Percentiles rank a stretch among this genome's conserved stretches.
These are phyloP conservation scores for Ustilaginoidea virens DNA, from an alignment of 2,329 filamentous ascomycete genomes.

Conservation along the genomic window DNA sequence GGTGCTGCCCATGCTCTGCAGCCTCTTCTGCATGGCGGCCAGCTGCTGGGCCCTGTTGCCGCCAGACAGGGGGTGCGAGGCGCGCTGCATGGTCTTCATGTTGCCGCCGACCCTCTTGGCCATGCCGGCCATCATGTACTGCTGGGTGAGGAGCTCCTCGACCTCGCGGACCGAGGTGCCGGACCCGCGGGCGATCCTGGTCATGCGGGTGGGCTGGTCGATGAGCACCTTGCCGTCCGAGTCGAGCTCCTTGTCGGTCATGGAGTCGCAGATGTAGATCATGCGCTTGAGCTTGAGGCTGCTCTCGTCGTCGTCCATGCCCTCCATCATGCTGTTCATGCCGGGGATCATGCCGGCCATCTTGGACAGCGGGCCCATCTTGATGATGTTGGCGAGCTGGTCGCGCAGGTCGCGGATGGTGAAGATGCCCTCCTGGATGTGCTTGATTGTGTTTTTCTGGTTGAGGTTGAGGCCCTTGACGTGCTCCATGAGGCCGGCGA, in stretches of 20 bases:
- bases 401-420: conserved; percentile 88
- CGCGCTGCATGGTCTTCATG: conserved; percentile 94
- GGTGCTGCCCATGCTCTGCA: conserved; percentile 75
- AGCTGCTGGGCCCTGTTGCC: conserved; percentile 87
- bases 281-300: conserved; percentile 85
- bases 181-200: conserved; percentile 74
- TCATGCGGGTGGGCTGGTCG: conserved; percentile 85
- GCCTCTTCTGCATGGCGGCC: conserved; percentile 89
- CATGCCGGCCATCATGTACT: conserved; percentile 98
- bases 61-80: conserved; percentile 79
- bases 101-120: conserved; percentile 97
- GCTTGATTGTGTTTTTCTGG: conserved; percentile 98
- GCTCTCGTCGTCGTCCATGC: conserved; percentile 96
- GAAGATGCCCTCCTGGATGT: conserved; percentile 93
- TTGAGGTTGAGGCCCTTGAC: conserved; percentile 91
- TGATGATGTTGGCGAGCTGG: conserved; percentile 96
- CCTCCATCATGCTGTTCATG: conserved; percentile 82
- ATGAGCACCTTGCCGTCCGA: conserved; percentile 89
- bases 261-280: conserved; percentile 98
- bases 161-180: conserved; percentile 87
- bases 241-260: conserved; percentile 93
- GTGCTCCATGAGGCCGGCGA: conserved; percentile 88
- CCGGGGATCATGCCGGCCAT: conserved; percentile 99
- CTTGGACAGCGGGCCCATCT: conserved; percentile 95
- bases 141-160: conserved; percentile 92